phyloP scores from a whole-genome alignment of 2,329 filamentous ascomycete species.

The Aureobasidium pullulans region DNA sequence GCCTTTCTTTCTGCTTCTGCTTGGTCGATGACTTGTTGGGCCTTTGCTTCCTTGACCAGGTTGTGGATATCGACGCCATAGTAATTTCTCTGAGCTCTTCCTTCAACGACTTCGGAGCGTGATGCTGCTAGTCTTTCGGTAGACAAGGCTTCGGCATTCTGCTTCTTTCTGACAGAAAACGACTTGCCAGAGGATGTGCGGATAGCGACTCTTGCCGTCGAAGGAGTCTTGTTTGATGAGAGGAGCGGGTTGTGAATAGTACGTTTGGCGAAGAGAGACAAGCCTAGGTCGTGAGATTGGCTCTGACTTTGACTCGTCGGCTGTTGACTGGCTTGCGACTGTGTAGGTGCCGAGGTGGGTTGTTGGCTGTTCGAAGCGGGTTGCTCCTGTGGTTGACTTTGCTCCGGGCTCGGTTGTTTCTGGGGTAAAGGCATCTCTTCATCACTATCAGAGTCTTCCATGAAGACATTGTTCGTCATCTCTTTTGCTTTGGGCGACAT shows the following conservation, averaged over 20 bases:
- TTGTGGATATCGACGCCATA: conserved; percentile 90
- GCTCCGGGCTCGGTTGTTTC: not conserved
- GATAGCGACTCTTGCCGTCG: conserved; percentile 17
- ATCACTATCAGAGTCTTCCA: conserved; percentile 34
- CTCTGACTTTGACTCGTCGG: not conserved
- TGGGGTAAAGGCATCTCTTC: conserved; percentile 17
- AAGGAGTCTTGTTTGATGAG: not conserved
- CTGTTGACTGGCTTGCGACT: not conserved
- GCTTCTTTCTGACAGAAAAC: conserved; percentile 50
- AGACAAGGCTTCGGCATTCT: conserved; percentile 39
- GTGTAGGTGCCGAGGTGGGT: not conserved
- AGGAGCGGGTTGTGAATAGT: not conserved
- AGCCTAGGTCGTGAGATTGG: not conserved
- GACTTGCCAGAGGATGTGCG: conserved; percentile 51
- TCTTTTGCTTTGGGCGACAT: conserved; percentile 33
- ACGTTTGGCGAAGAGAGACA: conserved; percentile 9
- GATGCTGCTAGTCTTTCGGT: conserved; percentile 63
- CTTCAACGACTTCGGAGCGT: conserved; percentile 56
- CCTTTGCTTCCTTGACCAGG: conserved; percentile 64
- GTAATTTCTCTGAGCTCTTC: conserved; percentile 66
- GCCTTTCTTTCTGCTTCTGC: conserved; percentile 15
- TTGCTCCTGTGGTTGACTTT: not conserved
- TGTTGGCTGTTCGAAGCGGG: not conserved
- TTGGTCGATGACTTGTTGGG: conserved; percentile 43
- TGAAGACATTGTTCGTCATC: conserved; percentile 28